Evolutionary conservation across 495 filamentous ascomycete genomes (phyloP).

Genomic region (Penicillium chermesinum): DNA sequence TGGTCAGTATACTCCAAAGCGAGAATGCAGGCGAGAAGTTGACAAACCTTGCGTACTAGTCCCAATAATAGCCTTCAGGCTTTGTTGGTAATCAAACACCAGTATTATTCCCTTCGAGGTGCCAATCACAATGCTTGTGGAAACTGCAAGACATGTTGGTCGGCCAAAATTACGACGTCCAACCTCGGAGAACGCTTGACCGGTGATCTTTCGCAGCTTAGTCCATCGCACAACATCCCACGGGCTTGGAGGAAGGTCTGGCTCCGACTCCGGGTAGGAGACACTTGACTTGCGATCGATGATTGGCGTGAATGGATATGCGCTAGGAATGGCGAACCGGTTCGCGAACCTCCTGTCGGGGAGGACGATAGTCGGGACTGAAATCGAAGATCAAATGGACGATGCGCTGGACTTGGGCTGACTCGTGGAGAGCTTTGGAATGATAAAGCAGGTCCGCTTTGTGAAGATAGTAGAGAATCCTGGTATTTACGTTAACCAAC

Average conservation of each 20-base stretch:
- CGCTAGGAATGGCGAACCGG: slow-evolving; percentile 75
- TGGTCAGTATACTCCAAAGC: slow-evolving; percentile 2
- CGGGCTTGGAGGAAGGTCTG: slow-evolving; percentile 62
- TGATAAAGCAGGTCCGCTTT: slow-evolving; percentile 56
- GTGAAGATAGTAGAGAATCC: slow-evolving; percentile 79
- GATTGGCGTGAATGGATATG: slow-evolving; percentile 70
- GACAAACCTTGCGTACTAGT: slow-evolving; percentile 76
- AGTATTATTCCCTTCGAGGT: slow-evolving; percentile 92
- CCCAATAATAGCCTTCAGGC: slow-evolving; percentile 85
- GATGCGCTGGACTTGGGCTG: slow-evolving; percentile 71
- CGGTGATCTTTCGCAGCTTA: slow-evolving; percentile 81
- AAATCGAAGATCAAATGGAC: slow-evolving; percentile 92
- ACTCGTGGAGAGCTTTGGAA: slow-evolving; percentile 44
- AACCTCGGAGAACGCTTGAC: slow-evolving; percentile 88
- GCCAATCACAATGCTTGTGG: slow-evolving; percentile 83
- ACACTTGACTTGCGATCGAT: slow-evolving; percentile 57
- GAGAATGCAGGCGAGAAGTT: background rate
- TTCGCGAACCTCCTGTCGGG: slow-evolving; percentile 53
- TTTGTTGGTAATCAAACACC: slow-evolving; percentile 96
- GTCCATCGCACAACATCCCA: slow-evolving; percentile 99
- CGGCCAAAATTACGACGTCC: slow-evolving; percentile 89
- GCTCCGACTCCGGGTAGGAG: slow-evolving; percentile 48
- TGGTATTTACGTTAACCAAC: slow-evolving; percentile 36
- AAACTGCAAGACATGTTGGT: slow-evolving; percentile 85
- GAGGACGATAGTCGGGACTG: slow-evolving; percentile 74